Evolutionary conservation across 2,329 filamentous ascomycete species (phyloP), one percentile per base, ranked within the genome.

Genomic region (Boeremia lycopersici): DNA sequence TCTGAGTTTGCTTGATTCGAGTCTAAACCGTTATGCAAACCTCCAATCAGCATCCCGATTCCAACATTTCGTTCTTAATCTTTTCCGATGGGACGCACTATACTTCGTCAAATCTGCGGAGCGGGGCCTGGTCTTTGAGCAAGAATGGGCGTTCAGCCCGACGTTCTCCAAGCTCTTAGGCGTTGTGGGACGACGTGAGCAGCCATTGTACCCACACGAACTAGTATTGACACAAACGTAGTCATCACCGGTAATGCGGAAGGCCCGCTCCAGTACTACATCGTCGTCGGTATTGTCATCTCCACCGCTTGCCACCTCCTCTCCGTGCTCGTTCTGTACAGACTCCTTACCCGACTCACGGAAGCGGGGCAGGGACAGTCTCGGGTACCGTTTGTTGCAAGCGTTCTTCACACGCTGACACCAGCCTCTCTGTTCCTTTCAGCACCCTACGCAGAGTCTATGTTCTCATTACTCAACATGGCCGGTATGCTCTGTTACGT

Each of bases 341-440:
- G 79, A 52, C 83, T 96, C 19, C 85, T 87, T 2, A 70, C 80
- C 49, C 73, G 82, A 7, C 65, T 93, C 9, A 69, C 79, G 56
- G 66, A 57, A 13, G 34, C 19, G 35, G 57, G 57, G 5, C 48
- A 48, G 5, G 59, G 64, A 28, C 71, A 64, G 40, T 63, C 59
- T 59, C 79, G 72, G n/a, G 73, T 89, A 35, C 83, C 90, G 2
- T 86, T 93, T 57, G 71, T 89, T 19, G 82, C 91, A 8, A 86
- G 91, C 3, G 77, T 84, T 13, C 78, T 98, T 43, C 91, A 98
- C 73, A 83, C 96, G 50, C 70, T 98, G 43, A 95, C 90, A 0
- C 93, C 95, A 0, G 95, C 90, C 0, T 93, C 93, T 0, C 76
- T 97, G 2, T 98, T 99, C 71, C 83, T 99, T 15, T 93, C 89